Conservation (phyloP, 805 yeast species). For the Ogataea methylovora region DNA sequence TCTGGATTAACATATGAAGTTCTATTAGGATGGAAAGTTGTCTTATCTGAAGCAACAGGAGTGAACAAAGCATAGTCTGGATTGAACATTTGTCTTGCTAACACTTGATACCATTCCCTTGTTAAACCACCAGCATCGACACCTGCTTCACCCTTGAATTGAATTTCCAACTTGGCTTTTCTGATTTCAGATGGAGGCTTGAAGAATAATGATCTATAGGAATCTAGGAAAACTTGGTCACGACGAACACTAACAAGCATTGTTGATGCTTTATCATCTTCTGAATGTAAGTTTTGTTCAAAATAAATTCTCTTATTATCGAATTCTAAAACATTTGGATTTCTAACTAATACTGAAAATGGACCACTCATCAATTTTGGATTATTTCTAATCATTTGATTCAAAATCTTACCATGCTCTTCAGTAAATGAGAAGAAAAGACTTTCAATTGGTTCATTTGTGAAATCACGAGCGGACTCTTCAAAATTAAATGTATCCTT, state of each 20-base stretch:
- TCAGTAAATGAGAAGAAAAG: slow-evolving; percentile 83
- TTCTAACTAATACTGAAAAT: slow-evolving; percentile 78
- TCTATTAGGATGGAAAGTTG: slow-evolving; percentile 93
- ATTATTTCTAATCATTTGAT: slow-evolving; percentile 84
- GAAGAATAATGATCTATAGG: slow-evolving; percentile 76
- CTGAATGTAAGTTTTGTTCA: slow-evolving; percentile 59
- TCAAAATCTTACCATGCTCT: slow-evolving; percentile 78
- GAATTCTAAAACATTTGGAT: slow-evolving; percentile 85
- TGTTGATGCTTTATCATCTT: slow-evolving; percentile 29
- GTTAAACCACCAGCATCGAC: slow-evolving; percentile 98
- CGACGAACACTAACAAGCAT: slow-evolving; percentile 71
- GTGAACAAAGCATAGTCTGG: slow-evolving; percentile 89
- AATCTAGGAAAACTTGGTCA: slow-evolving; percentile 86
- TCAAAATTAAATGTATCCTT: slow-evolving; percentile 56
- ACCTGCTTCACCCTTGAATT: slow-evolving; percentile 91
- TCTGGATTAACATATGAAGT: slow-evolving; percentile 91
- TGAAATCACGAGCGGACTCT: slow-evolving; percentile 55
- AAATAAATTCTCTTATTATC: slow-evolving; percentile 89
- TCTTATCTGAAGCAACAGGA: slow-evolving; percentile 86
- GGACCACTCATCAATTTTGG: slow-evolving; percentile 96
- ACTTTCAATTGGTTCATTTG: slow-evolving; percentile 68
- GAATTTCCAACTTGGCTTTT: slow-evolving; percentile 64
- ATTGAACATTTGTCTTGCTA: slow-evolving; percentile 91
- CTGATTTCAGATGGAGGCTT: slow-evolving; percentile 69
- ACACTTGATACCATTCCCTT: slow-evolving; percentile 94